Percentiles rank a stretch among this genome's conserved stretches.
Conservation (phyloP, 441 rosid genomes). For the Cnidoscolus chayamansa region DNA sequence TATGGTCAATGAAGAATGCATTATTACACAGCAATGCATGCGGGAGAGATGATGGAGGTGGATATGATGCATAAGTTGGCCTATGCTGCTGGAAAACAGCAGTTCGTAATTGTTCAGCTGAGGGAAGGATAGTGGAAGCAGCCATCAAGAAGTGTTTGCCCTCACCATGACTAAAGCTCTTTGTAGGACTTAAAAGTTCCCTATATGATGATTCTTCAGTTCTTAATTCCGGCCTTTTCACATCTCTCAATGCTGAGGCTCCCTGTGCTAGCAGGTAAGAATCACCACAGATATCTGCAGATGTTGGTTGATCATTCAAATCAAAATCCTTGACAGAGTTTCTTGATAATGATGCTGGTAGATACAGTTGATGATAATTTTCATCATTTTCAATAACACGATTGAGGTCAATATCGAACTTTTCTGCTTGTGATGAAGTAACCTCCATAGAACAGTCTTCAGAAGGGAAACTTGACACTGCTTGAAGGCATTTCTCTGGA, state of each 20-base stretch:
- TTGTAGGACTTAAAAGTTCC: not conserved
- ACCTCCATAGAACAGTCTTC: not conserved
- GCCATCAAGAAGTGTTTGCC: slow-evolving; percentile 1
- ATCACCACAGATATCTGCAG: slow-evolving; percentile 3
- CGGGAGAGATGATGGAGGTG: not conserved
- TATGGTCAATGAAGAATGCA: slow-evolving; percentile 14
- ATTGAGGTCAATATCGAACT: slow-evolving; percentile 14
- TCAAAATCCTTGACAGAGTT: slow-evolving; percentile 5
- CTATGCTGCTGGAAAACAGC: slow-evolving; percentile 1
- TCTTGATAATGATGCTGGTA: slow-evolving; percentile 8
- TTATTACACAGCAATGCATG: slow-evolving; percentile 5
- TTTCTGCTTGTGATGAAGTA: not conserved
- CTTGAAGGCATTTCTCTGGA: not conserved
- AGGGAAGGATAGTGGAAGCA: slow-evolving; percentile 1
- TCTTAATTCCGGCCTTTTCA: not conserved
- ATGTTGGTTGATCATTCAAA: slow-evolving; percentile 6
- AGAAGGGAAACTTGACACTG: slow-evolving; percentile 7
- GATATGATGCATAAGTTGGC: slow-evolving; percentile 1
- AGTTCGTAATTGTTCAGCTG: not conserved
- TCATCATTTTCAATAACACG: slow-evolving; percentile 6
- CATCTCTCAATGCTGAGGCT: not conserved
- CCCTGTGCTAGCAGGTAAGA: not conserved
- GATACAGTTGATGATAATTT: not conserved
- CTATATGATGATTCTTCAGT: not conserved
- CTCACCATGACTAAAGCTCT: slow-evolving; percentile 4